These are phyloP conservation scores for Solanum hybrid DNA, from an alignment of 305 asterid species.

Conservation along the genomic window DNA sequence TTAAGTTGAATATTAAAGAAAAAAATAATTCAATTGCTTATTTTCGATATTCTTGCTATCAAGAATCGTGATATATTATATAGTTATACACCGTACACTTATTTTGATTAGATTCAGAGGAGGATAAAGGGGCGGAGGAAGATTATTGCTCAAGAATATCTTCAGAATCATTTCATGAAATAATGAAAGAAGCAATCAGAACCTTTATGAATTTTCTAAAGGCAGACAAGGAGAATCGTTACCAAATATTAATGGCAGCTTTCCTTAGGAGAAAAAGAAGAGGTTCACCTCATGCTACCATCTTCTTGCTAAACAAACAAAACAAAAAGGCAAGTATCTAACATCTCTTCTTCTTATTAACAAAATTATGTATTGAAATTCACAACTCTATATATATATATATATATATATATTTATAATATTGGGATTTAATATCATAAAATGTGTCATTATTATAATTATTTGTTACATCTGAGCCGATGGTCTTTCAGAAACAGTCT, in stretches of 20 bases:
- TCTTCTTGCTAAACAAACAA: constrained; percentile 47
- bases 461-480: neutral
- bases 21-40: too few species aligned
- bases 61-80: neutral
- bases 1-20: neutral
- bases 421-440: too few species aligned
- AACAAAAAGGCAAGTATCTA: constrained; percentile 54
- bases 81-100: neutral
- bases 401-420: neutral
- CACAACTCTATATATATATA: neutral
- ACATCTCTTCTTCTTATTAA: neutral
- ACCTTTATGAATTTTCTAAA: constrained; percentile 85
- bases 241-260: constrained; percentile 39
- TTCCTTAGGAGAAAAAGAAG: constrained; percentile 47
- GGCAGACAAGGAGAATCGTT: constrained; percentile 65
- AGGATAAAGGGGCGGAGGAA: constrained; percentile 43
- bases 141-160: constrained; percentile 61
- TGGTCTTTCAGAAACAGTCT: neutral
- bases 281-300: constrained; percentile 50
- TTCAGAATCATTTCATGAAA: constrained; percentile 50
- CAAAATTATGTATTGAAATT: neutral
- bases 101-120: constrained; percentile 45
- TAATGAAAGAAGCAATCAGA: constrained; percentile 75
- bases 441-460: neutral
- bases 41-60: neutral